Evolutionary conservation across 495 filamentous ascomycete genomes (phyloP).

Genomic region (Haplographium delicatum): DNA sequence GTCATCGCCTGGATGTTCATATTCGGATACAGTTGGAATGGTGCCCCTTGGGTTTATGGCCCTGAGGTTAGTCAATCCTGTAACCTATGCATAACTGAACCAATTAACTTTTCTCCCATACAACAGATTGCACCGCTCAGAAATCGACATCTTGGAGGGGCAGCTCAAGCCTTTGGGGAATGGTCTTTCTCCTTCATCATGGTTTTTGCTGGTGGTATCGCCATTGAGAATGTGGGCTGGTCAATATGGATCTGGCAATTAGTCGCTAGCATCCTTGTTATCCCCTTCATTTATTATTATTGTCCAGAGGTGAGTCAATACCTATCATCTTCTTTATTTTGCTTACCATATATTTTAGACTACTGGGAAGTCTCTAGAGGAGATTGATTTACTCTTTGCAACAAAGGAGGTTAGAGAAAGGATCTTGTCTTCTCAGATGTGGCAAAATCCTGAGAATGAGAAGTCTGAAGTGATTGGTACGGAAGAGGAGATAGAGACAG

Average conservation of each 20-base stretch:
- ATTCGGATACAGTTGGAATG: slow-evolving; percentile 28
- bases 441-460: no score
- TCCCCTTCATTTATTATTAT: slow-evolving; percentile 3
- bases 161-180: slow-evolving; percentile 24
- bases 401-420: no score
- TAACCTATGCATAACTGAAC: background rate
- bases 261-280: background rate
- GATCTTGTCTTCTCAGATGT: no score
- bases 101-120: background rate
- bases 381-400: slow-evolving; percentile 15
- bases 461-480: no score
- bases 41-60: slow-evolving; percentile 27
- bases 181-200: slow-evolving; percentile 32
- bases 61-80: background rate
- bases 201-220: slow-evolving; percentile 32
- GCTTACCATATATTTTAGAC: slow-evolving; percentile 1
- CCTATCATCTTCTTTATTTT: background rate
- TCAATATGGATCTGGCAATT: slow-evolving; percentile 30
- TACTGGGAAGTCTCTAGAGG: slow-evolving; percentile 6
- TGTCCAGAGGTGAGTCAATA: slow-evolving; percentile 3
- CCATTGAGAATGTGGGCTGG: slow-evolving; percentile 22
- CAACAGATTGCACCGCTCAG: slow-evolving; percentile 27
- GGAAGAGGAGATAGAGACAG: no score
- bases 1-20: slow-evolving; percentile 25
- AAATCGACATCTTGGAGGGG: slow-evolving; percentile 28